Percentiles rank a stretch among this genome's conserved stretches.
These are phyloP conservation scores for Lyophyllum decastes DNA, from an alignment of 768 basidiomycete genomes.

Conservation along the genomic window DNA sequence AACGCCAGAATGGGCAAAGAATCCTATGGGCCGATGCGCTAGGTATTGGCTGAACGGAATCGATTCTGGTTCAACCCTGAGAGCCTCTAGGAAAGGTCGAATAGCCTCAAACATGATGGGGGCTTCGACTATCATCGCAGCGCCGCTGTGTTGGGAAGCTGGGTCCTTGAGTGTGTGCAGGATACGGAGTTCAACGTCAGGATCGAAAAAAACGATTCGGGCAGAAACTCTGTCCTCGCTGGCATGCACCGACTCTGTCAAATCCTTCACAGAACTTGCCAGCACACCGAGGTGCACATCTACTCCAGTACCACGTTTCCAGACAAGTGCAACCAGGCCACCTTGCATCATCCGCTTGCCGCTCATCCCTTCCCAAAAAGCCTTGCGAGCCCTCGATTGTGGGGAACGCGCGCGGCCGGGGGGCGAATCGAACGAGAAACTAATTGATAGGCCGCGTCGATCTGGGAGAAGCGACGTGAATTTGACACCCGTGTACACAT, in stretches of 20 bases:
- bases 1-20: conserved; percentile 35
- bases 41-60: conserved; percentile 61
- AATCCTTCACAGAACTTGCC: conserved; percentile 41
- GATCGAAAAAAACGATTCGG: conserved; percentile 65
- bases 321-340: conserved; percentile 63
- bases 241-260: conserved; percentile 43
- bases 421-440: conserved; percentile 51
- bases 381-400: conserved; percentile 36
- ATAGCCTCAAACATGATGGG: conserved; percentile 69
- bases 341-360: conserved; percentile 63
- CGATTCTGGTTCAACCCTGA: conserved; percentile 55
- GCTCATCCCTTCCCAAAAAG: conserved; percentile 64
- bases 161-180: conserved; percentile 27
- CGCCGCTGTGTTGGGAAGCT: conserved; percentile 18
- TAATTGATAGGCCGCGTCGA: conserved; percentile 51
- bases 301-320: conserved; percentile 32
- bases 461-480: conserved; percentile 52
- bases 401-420: conserved; percentile 52
- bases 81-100: conserved; percentile 65
- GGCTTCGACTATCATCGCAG: conserved; percentile 54
- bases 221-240: conserved; percentile 38
- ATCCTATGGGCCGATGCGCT: conserved; percentile 40
- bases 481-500: conserved; percentile 56
- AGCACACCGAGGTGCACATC: conserved; percentile 59
- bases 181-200: conserved; percentile 51